Conservation (phyloP, 2,329 filamentous ascomycete species). For the Colletotrichum sp. region DNA sequence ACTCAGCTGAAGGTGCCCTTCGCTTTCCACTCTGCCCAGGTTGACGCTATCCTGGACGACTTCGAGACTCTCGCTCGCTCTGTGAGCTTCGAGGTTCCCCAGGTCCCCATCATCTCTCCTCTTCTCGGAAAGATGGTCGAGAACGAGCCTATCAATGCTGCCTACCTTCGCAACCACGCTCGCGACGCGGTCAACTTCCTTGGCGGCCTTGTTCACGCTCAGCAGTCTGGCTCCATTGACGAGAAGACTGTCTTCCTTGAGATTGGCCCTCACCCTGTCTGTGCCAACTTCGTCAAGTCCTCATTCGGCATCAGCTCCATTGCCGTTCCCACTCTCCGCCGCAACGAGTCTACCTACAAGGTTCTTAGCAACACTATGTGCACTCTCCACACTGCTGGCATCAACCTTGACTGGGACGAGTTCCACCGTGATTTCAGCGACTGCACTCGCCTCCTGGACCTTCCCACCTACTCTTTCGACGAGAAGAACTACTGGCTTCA, state of each 20-base stretch:
- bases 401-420: slow-evolving; percentile 74
- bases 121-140: slow-evolving; percentile 59
- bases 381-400: slow-evolving; percentile 63
- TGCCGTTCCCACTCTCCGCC: slow-evolving; percentile 65
- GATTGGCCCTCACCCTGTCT: slow-evolving; percentile 74
- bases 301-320: slow-evolving; percentile 58
- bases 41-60: slow-evolving; percentile 61
- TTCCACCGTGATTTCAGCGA: slow-evolving; percentile 59
- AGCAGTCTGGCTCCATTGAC: slow-evolving; percentile 57
- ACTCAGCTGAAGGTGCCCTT: slow-evolving; percentile 55
- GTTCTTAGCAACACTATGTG: slow-evolving; percentile 63
- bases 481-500: slow-evolving; percentile 74
- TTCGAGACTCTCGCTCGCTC: slow-evolving; percentile 54
- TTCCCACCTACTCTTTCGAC: slow-evolving; percentile 76
- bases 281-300: slow-evolving; percentile 66
- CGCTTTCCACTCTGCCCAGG: slow-evolving; percentile 59
- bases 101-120: slow-evolving; percentile 72
- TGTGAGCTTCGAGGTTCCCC: slow-evolving; percentile 48
- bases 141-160: slow-evolving; percentile 53
- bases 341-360: slow-evolving; percentile 69
- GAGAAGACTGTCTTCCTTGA: slow-evolving; percentile 73
- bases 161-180: slow-evolving; percentile 66
- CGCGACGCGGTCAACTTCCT: slow-evolving; percentile 72
- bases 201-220: slow-evolving; percentile 60
- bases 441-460: slow-evolving; percentile 55